Evolutionary conservation across 148 eudicot genomes (phyloP), one percentile per base, ranked within the genome.

Genomic region (Vaccinium corymbosum): DNA sequence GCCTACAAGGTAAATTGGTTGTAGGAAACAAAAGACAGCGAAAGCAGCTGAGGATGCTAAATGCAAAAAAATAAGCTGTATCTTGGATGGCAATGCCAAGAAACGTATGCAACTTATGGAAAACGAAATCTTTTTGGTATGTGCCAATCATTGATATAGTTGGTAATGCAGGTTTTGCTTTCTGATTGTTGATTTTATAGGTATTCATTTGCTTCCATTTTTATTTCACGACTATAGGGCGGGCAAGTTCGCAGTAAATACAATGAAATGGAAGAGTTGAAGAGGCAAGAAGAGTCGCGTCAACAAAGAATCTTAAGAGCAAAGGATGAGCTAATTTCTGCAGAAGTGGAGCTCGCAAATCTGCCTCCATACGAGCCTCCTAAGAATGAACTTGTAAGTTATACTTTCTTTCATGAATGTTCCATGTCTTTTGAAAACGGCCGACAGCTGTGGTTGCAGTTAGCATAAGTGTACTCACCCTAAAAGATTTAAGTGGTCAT

Each of bases 221-320:
- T 79, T 84, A 51, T 80, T 80, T 72, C 76, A 42, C 46, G 80
- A 19, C 81, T 86, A 75, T 83, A 95, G 98, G 92, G 85, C 66
- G 94, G 85, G 55, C 89, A 88, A 85, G 87, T 96, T 42, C 81
- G 87, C 27, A 91, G 95, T 57, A 93, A 86, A 82, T 93, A 89
- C 88, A 88, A 88, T 10, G 98, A 93, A 88, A 92, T 94, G 87
- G 95, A 92, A 82, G 95, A 94, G 3, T 81, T 93, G 82, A 93
- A 75, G 90, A 90, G 71, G 86, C 93, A 90, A 81, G 94, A 92
- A 86, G 94, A 89, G 83, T 91, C 94, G 76, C 98, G 95, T 56
- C 94, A 90, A 78, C 90, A 88, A 85, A 92, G 88, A 88, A 89
- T 97, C 38, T 76, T 82, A 46, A 88, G 80, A 89, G 95, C 93